These are phyloP conservation scores for Candida nonsorbophila DNA, from an alignment of 805 yeast genomes.

Conservation along the genomic window DNA sequence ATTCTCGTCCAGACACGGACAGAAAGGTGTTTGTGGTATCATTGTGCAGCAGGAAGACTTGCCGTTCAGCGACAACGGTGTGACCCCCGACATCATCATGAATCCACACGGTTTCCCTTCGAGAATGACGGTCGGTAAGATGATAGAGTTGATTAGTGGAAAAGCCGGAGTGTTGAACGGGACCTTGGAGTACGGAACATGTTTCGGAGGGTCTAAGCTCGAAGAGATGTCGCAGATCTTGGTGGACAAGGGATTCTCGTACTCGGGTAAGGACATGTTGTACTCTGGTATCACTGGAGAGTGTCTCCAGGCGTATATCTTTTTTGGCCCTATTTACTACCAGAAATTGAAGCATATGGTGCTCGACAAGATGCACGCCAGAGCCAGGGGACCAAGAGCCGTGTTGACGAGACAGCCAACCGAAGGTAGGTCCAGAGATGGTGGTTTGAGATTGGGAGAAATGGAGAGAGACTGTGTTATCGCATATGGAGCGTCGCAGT, in stretches of 20 bases:
- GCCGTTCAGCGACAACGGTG: constrained; percentile 92
- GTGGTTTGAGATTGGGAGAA: constrained; percentile 97
- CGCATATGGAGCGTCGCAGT: constrained; percentile 97
- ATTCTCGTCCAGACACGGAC: constrained; percentile 96
- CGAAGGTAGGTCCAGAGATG: constrained; percentile 98
- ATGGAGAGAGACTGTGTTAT: constrained; percentile 99
- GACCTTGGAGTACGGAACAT: constrained; percentile 88
- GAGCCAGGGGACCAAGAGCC: constrained; percentile 99
- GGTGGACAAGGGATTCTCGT: constrained; percentile 86
- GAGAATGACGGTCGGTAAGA: constrained; percentile 99
- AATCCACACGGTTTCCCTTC: constrained; percentile 99
- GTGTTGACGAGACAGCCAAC: constrained; percentile 97
- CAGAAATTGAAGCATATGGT: constrained; percentile 99
- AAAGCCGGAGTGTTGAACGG: constrained; percentile 97
- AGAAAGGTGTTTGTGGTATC: constrained; percentile 98
- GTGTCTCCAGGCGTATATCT: constrained; percentile 92
- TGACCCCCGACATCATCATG: constrained; percentile 94
- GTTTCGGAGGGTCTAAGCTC: constrained; percentile 96
- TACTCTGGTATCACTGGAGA: constrained; percentile 98
- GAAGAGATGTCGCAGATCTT: constrained; percentile 91
- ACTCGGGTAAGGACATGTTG: constrained; percentile 96
- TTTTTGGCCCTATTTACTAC: constrained; percentile 97
- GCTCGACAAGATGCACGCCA: constrained; percentile 97
- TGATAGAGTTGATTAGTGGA: constrained; percentile 94
- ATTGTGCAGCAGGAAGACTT: constrained; percentile 95